Evolutionary conservation across 2,329 filamentous ascomycete species (phyloP), one percentile per base, ranked within the genome.

Genomic region (Fusarium liriodendri): DNA sequence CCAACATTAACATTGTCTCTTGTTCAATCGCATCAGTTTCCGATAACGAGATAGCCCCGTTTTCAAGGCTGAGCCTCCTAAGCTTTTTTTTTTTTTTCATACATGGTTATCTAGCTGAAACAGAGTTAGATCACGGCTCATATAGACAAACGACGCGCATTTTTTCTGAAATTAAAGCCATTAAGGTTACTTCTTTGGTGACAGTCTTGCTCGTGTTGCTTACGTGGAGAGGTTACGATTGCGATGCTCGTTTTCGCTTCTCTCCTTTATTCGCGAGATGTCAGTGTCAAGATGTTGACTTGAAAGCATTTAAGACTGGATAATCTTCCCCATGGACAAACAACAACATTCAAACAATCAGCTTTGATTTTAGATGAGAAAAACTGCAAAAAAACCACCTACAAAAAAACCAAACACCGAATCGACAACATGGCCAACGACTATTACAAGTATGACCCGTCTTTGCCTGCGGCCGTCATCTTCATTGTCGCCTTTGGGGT

Each of bases 391-490:
- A 20, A 20, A 9, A 22, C 10, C 22, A 58, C 10, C 29, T 32
- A 5, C 29, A 57, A 2, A 7, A 7, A 79, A 80, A 35, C 65
- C 65, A 69, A 58, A 16, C 16, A 27, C n/a, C 18, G 22, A 47
- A 25, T 29, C 9, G 6, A 7, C 25, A 57, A 40, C 35, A 60
- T 66, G 55, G 40, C 63, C 18, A 42, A 18, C 29, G 58, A 62
- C 29, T 27, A 16, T 37, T 88, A 88, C 76, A 83, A 85, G 40
- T 87, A 87, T 77, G 76, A 84, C 29, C 86, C 86, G 0, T 85
- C 83, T 6, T 70, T 83, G 13, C 78, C 80, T 0, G 82, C 83
- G 2, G 86, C 85, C 7, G 79, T 82, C 18, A 71, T 62, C 40
- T 62, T 62, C 58, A 40, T 47, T 18, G 9, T 62, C 18, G n/a